A percentile compares a stretch with the other conserved stretches of the same genome.
Evolutionary conservation across 768 basidiomycete genomes (phyloP).

Genomic region (Ramaria rubella): DNA sequence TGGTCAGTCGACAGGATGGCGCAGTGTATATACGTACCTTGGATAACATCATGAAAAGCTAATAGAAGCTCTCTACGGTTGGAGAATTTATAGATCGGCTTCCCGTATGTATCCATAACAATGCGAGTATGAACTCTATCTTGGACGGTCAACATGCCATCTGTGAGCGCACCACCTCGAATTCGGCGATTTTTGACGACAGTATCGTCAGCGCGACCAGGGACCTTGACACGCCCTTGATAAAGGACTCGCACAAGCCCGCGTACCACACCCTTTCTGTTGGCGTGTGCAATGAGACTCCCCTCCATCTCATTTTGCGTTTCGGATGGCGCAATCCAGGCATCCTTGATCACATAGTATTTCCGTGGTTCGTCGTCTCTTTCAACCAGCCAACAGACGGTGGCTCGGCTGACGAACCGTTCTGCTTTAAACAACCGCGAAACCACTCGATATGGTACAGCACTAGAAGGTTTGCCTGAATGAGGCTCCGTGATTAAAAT

Average conservation of each 20-base stretch:
- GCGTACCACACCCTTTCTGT: not conserved
- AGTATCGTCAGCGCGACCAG: not conserved
- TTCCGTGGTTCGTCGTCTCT: not conserved
- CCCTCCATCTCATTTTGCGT: not conserved
- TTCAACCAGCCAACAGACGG: constrained; percentile 1
- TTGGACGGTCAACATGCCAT: not conserved
- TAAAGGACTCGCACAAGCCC: not conserved
- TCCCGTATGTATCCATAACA: constrained; percentile 5
- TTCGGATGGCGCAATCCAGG: constrained; percentile 2
- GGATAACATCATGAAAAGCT: not conserved
- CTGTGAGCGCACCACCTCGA: not conserved
- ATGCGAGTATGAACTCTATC: constrained; percentile 1
- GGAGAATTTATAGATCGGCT: not conserved
- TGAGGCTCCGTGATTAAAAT: not conserved
- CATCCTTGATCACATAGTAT: constrained; percentile 1
- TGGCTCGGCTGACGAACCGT: not conserved
- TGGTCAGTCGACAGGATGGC: not conserved
- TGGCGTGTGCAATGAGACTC: not conserved
- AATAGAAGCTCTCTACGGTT: not conserved
- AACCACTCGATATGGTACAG: not conserved
- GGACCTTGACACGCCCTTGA: not conserved
- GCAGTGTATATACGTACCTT: not conserved
- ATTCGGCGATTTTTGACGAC: constrained; percentile 1
- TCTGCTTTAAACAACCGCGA: not conserved
- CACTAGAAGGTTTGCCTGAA: not conserved